Evolutionary conservation across 805 yeast genomes (phyloP).

Genomic region (Brettanomyces bruxellensis): DNA sequence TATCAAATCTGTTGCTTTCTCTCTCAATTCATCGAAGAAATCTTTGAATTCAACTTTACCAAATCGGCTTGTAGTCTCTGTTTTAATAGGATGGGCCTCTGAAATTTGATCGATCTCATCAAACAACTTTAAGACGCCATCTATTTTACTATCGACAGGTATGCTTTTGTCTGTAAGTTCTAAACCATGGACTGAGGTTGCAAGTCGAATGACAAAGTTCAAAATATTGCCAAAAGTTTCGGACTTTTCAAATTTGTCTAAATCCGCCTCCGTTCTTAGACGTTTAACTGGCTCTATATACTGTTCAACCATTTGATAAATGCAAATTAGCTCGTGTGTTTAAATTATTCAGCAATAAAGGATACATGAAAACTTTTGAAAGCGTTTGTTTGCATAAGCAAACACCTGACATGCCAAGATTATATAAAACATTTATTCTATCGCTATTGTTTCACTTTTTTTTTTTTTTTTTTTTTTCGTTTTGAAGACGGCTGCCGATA

Average conservation of each 20-base stretch:
- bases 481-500: too few species aligned
- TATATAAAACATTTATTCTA: too few species aligned
- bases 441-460: too few species aligned
- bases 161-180: conserved; percentile 17
- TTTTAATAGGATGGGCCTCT: conserved; percentile 53
- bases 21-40: conserved; percentile 59
- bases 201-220: conserved; percentile 47
- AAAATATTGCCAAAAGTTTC: conserved; percentile 41
- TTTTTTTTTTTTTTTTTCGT: too few species aligned
- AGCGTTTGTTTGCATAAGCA: too few species aligned
- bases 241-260: conserved; percentile 50
- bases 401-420: too few species aligned
- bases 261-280: conserved; percentile 36
- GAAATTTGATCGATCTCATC: conserved; percentile 37
- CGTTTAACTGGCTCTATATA: conserved; percentile 14
- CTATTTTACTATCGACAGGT: conserved; percentile 10
- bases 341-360: too few species aligned
- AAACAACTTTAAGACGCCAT: conserved; percentile 32
- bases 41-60: conserved; percentile 86
- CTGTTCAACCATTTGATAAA: background rate
- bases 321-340: background rate
- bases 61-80: conserved; percentile 67
- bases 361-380: too few species aligned
- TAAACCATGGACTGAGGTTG: conserved; percentile 45
- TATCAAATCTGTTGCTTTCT: conserved; percentile 12